phyloP scores from a whole-genome alignment of 2,329 filamentous ascomycete species.

The Cladosporium austrohemisphaericum region DNA sequence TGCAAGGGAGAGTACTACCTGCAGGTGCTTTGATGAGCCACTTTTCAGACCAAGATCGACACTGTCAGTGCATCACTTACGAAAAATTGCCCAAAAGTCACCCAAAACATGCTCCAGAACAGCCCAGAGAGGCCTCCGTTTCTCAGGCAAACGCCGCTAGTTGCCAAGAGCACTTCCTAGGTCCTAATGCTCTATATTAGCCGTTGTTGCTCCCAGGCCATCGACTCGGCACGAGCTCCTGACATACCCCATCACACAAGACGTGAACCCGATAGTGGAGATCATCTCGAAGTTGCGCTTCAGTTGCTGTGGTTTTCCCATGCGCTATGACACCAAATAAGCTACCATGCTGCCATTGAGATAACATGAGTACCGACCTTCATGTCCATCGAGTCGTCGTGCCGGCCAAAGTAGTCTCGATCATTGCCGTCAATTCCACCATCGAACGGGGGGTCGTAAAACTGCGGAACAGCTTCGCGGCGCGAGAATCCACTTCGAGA shows the following conservation, averaged over 20 bases:
- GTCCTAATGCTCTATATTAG: neutral
- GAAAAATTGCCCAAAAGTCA: constrained; percentile 2
- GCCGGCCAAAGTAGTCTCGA: neutral
- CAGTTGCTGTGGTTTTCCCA: constrained; percentile 3
- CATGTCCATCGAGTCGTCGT: constrained; percentile 1
- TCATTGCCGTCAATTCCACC: neutral
- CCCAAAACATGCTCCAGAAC: constrained; percentile 11
- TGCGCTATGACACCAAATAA: neutral
- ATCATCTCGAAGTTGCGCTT: constrained; percentile 8
- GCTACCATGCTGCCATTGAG: no score
- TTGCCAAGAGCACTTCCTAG: constrained; percentile 13
- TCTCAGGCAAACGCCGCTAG: constrained; percentile 6
- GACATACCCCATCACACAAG: constrained; percentile 11
- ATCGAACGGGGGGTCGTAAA: neutral
- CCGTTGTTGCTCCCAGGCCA: neutral
- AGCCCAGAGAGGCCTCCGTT: constrained; percentile 13
- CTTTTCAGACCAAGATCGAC: no score
- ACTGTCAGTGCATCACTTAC: neutral
- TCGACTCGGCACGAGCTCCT: neutral
- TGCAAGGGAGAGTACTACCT: constrained; percentile 31
- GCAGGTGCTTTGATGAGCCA: neutral
- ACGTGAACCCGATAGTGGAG: constrained; percentile 2
- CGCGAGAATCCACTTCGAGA: neutral
- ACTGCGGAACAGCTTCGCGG: neutral
- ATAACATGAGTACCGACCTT: neutral